These are phyloP conservation scores for Lachnellula subtilissima DNA, from an alignment of 2,329 filamentous ascomycete genomes.

Conservation along the genomic window DNA sequence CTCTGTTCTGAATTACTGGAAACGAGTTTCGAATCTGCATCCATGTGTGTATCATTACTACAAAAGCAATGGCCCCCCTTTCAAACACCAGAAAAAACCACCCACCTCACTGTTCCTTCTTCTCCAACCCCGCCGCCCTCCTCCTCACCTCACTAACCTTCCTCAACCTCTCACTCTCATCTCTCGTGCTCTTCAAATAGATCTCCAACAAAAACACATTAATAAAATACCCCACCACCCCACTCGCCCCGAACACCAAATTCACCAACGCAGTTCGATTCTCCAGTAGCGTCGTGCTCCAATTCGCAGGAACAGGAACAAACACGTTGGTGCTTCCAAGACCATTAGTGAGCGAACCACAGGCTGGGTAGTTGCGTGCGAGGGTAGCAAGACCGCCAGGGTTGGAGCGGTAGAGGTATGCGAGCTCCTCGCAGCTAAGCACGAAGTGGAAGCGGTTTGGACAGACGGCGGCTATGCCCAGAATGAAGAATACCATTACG, in stretches of 20 bases:
- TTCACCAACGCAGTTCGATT: slow-evolving; percentile 5
- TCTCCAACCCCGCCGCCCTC: slow-evolving; percentile 3
- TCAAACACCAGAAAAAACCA: too few species aligned
- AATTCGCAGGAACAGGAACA: slow-evolving; percentile 6
- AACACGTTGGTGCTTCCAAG: background rate
- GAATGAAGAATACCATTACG: background rate
- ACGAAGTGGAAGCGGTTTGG: background rate
- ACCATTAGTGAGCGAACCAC: background rate
- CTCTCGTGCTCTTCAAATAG: slow-evolving; percentile 6
- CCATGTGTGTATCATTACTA: too few species aligned
- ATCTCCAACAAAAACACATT: slow-evolving; percentile 1
- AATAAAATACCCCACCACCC: slow-evolving; percentile 1
- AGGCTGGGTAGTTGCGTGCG: slow-evolving; percentile 1
- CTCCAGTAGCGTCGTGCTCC: background rate
- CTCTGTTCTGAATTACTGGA: too few species aligned
- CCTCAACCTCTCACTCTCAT: slow-evolving; percentile 8
- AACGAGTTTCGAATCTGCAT: too few species aligned
- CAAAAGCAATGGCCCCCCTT: too few species aligned
- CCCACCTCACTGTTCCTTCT: background rate
- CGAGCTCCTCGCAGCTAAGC: slow-evolving; percentile 5
- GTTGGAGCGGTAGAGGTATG: slow-evolving; percentile 2
- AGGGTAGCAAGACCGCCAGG: background rate
- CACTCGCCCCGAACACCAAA: slow-evolving; percentile 5
- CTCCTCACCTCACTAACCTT: slow-evolving; percentile 5
- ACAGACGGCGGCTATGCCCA: background rate